Evolutionary conservation across 305 asterid species (phyloP).

Genomic region (Rubia tinctorum): DNA sequence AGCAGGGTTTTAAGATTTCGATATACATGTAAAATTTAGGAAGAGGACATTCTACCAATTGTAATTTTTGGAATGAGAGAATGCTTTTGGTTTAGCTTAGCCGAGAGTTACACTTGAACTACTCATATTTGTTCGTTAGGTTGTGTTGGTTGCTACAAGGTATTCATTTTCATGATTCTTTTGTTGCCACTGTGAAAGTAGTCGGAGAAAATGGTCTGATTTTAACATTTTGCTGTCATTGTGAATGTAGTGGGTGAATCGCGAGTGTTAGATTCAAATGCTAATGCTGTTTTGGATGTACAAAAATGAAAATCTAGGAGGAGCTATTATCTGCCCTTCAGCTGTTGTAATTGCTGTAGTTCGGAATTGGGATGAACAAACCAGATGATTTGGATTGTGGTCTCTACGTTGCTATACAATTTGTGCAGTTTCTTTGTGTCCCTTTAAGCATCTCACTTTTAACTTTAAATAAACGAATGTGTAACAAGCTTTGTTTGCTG

Average conservation of each 20-base stretch:
- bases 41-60: neutral
- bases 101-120: neutral
- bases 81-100: neutral
- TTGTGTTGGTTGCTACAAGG: neutral
- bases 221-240: neutral
- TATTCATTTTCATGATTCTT: neutral
- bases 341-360: neutral
- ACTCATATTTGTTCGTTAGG: neutral
- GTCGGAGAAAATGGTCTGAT: neutral
- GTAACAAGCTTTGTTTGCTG: neutral
- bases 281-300: neutral
- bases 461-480: neutral
- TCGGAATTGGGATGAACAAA: too few relatives aligned
- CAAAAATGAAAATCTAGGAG: too few relatives aligned
- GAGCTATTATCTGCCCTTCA: too few relatives aligned
- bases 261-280: neutral
- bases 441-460: neutral
- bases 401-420: neutral
- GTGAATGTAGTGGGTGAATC: neutral
- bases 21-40: neutral
- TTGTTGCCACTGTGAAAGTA: neutral
- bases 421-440: neutral
- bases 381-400: neutral
- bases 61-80: neutral
- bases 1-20: neutral